Base-by-base conservation (phyloP, 2,329 filamentous ascomycete genomes). In the Aureobasidium sp. region DNA sequence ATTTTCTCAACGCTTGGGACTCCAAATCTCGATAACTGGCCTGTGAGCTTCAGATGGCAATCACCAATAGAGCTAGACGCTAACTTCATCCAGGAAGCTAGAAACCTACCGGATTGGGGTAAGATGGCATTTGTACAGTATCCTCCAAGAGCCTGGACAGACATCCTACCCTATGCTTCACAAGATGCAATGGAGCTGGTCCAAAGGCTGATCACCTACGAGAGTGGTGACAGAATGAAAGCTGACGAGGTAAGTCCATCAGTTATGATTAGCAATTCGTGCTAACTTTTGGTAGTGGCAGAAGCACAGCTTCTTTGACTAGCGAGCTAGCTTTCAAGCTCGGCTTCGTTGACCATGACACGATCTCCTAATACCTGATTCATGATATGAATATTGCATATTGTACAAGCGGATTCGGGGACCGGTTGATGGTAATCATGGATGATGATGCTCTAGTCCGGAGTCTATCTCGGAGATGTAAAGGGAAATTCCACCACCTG, bases 1-100 rank as follows among this genome's bases (percentile, higher is more conserved):
- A 93, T 97, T 37, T 97, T 99, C 76, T 87, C 89, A 74, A 95
- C 88, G 0, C 74, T 99, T 7, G 95, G 95, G 1, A 97, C 92
- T 1, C 94, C 94, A 0, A 88, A 88, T 49, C 74, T 80, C n/a
- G 78, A 86, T 58, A 85, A 79, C 0, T 99, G 94, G 94, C 94
- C 94, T 2, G 90, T 85, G 73, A 67, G 81, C 71, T 64, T 32
- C 9, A 4, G 2, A 37, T 10, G 3, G 9, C 21, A 25, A 29
- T 8, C 2, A 6, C 3, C 10, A 8, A 25, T 13, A 11, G 14
- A 8, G 25, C 14, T 39, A n/a, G 13, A 32, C 30, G 3, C 25
- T 59, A n/a, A 59, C 21, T 5, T n/a, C 10, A 5, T 1, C 8
- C 62, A 81, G 79, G 81, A 92, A 74, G 88, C 90, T 5, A 75